Conservation (phyloP, 1,139 yeast species). For the Taphrina populina region DNA sequence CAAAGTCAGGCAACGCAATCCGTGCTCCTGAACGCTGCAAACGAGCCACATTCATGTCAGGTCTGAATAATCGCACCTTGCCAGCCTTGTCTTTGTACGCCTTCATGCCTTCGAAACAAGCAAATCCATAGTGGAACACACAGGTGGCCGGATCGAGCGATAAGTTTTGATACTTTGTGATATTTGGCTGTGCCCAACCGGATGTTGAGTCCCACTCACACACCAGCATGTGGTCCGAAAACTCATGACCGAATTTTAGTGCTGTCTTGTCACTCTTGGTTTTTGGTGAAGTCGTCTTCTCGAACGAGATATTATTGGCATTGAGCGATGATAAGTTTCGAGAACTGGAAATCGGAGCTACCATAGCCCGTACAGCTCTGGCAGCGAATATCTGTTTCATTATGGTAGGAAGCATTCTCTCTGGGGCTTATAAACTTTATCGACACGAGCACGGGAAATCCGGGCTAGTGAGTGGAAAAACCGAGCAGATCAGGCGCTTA, state of each 20-base stretch:
- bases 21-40: constrained; percentile 85
- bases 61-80: constrained; percentile 78
- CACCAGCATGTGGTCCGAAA: constrained; percentile 90
- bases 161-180: constrained; percentile 77
- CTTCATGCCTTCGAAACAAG: constrained; percentile 93
- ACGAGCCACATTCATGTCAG: constrained; percentile 86
- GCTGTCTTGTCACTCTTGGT: constrained; percentile 66
- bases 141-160: constrained; percentile 79
- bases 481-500: too few species aligned
- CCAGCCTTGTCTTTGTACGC: constrained; percentile 66
- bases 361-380: too few species aligned
- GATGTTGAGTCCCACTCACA: constrained; percentile 72
- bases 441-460: too few species aligned
- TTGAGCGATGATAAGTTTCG: constrained; percentile 49
- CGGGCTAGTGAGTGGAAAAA: too few species aligned
- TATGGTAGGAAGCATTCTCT: too few species aligned
- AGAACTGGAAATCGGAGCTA: too few species aligned
- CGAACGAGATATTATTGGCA: constrained; percentile 64
- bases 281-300: constrained; percentile 61
- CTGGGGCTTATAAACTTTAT: too few species aligned
- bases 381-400: too few species aligned
- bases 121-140: constrained; percentile 93
- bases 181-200: constrained; percentile 87
- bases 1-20: constrained; percentile 83
- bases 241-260: constrained; percentile 79